Evolutionary conservation across 371 early-diverging fungal species (phyloP).

Genomic region (Mortierella sp.): DNA sequence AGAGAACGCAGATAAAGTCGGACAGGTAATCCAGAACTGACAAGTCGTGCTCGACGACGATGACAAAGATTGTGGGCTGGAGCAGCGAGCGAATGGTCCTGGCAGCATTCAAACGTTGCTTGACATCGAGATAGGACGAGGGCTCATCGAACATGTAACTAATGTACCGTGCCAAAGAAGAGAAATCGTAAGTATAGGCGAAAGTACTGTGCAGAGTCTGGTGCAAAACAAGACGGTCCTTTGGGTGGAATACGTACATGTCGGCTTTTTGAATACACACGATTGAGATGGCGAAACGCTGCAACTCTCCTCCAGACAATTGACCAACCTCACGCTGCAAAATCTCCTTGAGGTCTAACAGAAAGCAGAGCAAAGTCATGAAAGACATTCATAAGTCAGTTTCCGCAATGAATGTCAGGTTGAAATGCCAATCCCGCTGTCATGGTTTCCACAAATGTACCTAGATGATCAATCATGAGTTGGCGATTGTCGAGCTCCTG

Average conservation of each 20-base stretch:
- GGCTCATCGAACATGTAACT: conserved; percentile 99
- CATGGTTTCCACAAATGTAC: conserved; percentile 47
- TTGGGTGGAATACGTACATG: conserved; percentile 68
- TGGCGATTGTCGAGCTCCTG: conserved; percentile 80
- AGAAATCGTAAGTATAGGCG: background rate
- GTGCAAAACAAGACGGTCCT: background rate
- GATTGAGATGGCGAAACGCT: conserved; percentile 98
- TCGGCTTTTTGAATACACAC: conserved; percentile 91
- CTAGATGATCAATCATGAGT: conserved; percentile 78
- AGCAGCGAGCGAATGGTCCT: conserved; percentile 93
- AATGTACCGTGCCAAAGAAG: background rate
- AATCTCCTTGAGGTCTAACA: conserved; percentile 90
- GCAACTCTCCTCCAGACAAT: conserved; percentile 99
- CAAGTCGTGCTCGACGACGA: conserved; percentile 99
- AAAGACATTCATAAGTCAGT: too few species aligned
- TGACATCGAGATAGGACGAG: conserved; percentile 99
- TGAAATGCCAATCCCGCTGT: too few species aligned
- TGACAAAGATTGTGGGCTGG: conserved; percentile 85
- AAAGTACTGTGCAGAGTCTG: background rate
- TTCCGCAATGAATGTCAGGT: too few species aligned
- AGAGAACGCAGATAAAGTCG: conserved; percentile 99
- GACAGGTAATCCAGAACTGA: conserved; percentile 99
- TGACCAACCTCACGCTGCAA: conserved; percentile 90
- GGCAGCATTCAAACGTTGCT: conserved; percentile 99
- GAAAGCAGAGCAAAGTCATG: too few species aligned